Evolutionary conservation across 129 eudicot genomes (phyloP).

Genomic region (Scalesia atractyloides): DNA sequence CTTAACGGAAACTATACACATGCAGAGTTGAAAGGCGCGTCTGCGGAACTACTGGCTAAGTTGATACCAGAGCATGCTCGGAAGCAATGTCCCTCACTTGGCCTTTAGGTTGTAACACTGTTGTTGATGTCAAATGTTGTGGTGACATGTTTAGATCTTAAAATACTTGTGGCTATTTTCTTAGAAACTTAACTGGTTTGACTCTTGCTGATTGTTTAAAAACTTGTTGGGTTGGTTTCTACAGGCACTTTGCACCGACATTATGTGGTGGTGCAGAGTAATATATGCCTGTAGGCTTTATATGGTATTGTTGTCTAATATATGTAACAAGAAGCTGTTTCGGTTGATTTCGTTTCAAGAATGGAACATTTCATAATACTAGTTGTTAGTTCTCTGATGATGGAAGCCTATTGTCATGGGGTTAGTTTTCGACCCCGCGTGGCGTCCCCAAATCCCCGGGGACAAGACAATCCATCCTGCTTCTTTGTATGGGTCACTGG

Average conservation of each 20-base stretch:
- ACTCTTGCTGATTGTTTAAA: slow-evolving; percentile 12
- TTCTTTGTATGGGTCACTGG: too few relatives aligned
- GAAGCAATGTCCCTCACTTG: slow-evolving; percentile 63
- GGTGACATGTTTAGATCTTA: slow-evolving; percentile 27
- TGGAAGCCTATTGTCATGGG: slow-evolving; percentile 1
- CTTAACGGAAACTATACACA: background rate
- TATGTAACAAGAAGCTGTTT: background rate
- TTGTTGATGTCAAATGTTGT: slow-evolving; percentile 21
- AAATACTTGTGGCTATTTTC: slow-evolving; percentile 9
- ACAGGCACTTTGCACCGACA: slow-evolving; percentile 23
- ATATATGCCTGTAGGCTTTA: slow-evolving; percentile 12
- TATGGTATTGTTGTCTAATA: slow-evolving; percentile 13
- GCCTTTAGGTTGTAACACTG: slow-evolving; percentile 38
- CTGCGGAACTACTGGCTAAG: slow-evolving; percentile 51
- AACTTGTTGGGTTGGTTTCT: slow-evolving; percentile 12
- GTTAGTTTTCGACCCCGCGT: too few relatives aligned
- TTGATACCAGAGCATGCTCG: slow-evolving; percentile 76
- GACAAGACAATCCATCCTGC: too few relatives aligned
- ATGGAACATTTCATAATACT: background rate
- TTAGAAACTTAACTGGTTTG: slow-evolving; percentile 4
- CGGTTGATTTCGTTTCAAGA: background rate
- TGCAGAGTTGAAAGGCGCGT: slow-evolving; percentile 72
- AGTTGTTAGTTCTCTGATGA: background rate
- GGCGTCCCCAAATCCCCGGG: too few relatives aligned
- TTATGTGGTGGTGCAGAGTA: slow-evolving; percentile 17